phyloP scores from a whole-genome alignment of 345 rosid species.

The Excoecaria agallocha region DNA sequence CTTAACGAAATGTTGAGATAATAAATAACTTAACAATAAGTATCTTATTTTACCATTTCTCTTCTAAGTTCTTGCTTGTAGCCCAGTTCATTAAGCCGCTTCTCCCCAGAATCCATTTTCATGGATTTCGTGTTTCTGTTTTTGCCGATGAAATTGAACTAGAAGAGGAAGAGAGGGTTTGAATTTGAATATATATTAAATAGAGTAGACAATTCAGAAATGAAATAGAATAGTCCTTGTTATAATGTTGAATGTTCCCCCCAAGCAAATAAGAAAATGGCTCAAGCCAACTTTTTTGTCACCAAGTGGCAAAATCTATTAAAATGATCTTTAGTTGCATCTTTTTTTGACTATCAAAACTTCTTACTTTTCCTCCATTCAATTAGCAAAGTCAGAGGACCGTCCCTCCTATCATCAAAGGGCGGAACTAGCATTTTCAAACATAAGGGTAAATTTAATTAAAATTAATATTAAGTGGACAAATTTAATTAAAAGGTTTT shows the following conservation, averaged over 20 bases:
- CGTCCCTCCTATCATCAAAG: no score
- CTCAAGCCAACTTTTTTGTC: not conserved
- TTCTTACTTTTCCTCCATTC: no score
- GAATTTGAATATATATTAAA: no score
- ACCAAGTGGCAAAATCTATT: not conserved
- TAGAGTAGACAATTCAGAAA: no score
- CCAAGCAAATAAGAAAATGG: not conserved
- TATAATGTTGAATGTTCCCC: not conserved
- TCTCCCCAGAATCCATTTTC: slow-evolving; percentile 59
- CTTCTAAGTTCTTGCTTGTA: slow-evolving; percentile 66
- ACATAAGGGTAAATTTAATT: no score
- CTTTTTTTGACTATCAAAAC: no score
- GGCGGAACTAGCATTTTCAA: no score
- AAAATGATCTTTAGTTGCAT: no score
- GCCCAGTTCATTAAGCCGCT: slow-evolving; percentile 57
- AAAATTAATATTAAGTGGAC: no score
- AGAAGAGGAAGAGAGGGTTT: not conserved
- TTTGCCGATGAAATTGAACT: not conserved
- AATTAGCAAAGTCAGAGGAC: no score
- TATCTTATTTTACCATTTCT: slow-evolving; percentile 41
- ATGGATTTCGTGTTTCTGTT: not conserved
- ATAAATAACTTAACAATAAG: not conserved
- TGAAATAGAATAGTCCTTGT: not conserved
- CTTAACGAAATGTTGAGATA: no score
- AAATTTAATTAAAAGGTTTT: no score